Percentiles rank a stretch among this genome's conserved stretches.
Evolutionary conservation across 2,329 filamentous ascomycete genomes (phyloP).

Genomic region (Alternaria incomplexa): DNA sequence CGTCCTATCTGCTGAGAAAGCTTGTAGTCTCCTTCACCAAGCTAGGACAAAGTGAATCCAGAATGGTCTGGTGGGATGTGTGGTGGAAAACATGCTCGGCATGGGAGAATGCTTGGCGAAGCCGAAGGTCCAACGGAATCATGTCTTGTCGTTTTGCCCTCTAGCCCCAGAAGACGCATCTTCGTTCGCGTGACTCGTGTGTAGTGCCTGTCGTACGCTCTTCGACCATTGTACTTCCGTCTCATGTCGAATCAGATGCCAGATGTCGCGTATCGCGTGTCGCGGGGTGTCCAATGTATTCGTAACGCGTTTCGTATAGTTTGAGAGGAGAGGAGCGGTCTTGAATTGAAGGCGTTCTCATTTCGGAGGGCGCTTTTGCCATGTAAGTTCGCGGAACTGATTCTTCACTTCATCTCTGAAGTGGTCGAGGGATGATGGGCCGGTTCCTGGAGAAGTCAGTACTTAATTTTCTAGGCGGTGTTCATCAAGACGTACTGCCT

Average conservation of each 20-base stretch:
- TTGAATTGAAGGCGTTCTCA: constrained; percentile 10
- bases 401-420: constrained; percentile 61
- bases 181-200: background rate
- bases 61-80: background rate
- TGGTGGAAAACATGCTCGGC: background rate
- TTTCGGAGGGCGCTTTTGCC: constrained; percentile 44
- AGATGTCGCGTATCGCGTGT: background rate
- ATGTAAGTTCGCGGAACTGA: constrained; percentile 51
- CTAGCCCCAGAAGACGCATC: background rate
- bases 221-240: background rate
- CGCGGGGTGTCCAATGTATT: background rate
- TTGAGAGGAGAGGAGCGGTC: background rate
- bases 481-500: constrained; percentile 52
- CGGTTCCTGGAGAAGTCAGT: constrained; percentile 29
- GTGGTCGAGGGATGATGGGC: constrained; percentile 55
- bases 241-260: background rate
- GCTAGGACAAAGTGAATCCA: background rate
- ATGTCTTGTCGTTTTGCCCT: background rate
- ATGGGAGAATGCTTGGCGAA: background rate
- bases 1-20: background rate
- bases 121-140: background rate
- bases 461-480: background rate
- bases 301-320: background rate
- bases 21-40: background rate
- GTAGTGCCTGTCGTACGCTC: background rate